These are phyloP conservation scores for Aureobasidium sp. DNA, from an alignment of 2,329 filamentous ascomycete species.

Conservation along the genomic window DNA sequence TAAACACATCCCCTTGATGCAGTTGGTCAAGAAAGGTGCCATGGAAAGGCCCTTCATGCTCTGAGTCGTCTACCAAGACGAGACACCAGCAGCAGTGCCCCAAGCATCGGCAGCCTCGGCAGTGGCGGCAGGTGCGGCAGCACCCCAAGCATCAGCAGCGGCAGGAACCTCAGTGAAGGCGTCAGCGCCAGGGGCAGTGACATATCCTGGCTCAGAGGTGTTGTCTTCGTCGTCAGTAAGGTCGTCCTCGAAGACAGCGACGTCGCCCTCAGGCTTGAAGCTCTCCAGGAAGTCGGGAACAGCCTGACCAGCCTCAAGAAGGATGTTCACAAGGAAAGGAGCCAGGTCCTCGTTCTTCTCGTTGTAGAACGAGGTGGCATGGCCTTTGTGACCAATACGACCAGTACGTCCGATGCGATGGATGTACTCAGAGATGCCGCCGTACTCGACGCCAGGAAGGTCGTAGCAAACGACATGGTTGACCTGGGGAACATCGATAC, in stretches of 20 bases:
- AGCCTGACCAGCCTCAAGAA: constrained; percentile 69
- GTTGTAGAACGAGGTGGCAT: constrained; percentile 84
- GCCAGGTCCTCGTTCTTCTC: constrained; percentile 67
- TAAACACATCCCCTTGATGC: not conserved
- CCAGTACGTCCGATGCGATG: constrained; percentile 95
- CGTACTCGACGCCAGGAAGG: constrained; percentile 62
- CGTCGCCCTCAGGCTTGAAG: constrained; percentile 51
- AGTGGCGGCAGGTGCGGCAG: constrained; percentile 7
- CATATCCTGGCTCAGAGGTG: constrained; percentile 11
- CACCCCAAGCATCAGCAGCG: constrained; percentile 16
- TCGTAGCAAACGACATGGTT: constrained; percentile 93
- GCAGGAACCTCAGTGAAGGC: constrained; percentile 10
- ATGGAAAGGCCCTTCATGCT: too few relatives aligned
- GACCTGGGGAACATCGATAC: constrained; percentile 79
- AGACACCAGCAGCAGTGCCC: not conserved
- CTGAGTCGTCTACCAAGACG: not conserved
- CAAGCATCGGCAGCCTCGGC: not conserved
- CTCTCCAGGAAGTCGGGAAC: constrained; percentile 74
- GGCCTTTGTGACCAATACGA: constrained; percentile 78
- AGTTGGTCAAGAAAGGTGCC: not conserved
- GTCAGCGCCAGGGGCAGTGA: constrained; percentile 14
- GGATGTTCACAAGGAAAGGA: constrained; percentile 65
- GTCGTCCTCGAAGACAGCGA: constrained; percentile 45
- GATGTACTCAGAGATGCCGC: constrained; percentile 88
- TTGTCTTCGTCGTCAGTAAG: constrained; percentile 34